Percentiles rank a stretch among this genome's conserved stretches.
These are phyloP conservation scores for Micractinium sp. DNA, from an alignment of 139 green algal species.

Conservation along the genomic window DNA sequence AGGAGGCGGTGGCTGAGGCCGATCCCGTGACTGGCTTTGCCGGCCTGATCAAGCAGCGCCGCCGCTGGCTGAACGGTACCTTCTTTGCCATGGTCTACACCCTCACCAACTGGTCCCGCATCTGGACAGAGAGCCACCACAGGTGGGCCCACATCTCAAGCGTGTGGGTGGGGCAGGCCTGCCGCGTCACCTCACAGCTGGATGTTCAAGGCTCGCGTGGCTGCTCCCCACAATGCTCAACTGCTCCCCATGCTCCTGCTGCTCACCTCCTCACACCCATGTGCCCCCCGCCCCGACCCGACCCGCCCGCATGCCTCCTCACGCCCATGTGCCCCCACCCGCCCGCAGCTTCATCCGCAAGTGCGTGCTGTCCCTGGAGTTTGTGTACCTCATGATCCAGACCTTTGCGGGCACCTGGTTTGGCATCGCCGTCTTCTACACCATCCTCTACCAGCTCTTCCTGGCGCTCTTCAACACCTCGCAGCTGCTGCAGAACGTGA, in stretches of 20 bases:
- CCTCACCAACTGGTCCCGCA: conserved; percentile 48
- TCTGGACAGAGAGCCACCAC: conserved; percentile 52
- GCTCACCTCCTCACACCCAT: not conserved
- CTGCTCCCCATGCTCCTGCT: not conserved
- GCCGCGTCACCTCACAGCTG: too few species aligned
- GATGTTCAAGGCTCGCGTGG: not conserved
- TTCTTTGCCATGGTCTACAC: conserved; percentile 58
- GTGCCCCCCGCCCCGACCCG: not conserved
- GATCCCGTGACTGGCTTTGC: conserved; percentile 49
- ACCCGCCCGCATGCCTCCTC: not conserved
- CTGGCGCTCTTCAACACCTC: conserved; percentile 27
- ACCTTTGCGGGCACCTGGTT: conserved; percentile 43
- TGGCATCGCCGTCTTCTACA: conserved; percentile 49
- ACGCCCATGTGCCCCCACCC: not conserved
- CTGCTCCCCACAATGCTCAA: not conserved
- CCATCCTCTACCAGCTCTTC: conserved; percentile 46
- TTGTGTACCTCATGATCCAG: conserved; percentile 37
- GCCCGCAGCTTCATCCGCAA: conserved; percentile 27
- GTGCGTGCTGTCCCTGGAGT: conserved; percentile 39
- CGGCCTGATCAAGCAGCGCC: conserved; percentile 53
- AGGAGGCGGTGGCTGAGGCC: conserved; percentile 54
- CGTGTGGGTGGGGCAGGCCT: not conserved
- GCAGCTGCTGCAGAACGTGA: conserved; percentile 17
- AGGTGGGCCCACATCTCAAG: conserved; percentile 22
- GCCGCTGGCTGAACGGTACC: conserved; percentile 56